Conservation (phyloP, 148 eudicot genomes). For the Diospyros kaki region DNA sequence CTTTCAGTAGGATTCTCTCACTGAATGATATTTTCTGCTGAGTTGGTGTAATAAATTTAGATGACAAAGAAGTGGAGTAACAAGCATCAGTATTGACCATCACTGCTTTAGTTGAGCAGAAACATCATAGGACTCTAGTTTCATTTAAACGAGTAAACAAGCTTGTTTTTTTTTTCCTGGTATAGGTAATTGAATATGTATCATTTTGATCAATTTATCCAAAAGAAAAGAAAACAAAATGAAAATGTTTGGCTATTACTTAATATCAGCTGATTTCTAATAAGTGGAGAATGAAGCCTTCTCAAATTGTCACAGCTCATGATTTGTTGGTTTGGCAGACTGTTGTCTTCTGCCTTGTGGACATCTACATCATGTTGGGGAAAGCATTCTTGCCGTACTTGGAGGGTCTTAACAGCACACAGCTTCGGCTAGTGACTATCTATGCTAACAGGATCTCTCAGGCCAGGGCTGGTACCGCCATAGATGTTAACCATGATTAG, state of each 20-base stretch:
- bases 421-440: constrained; percentile 85
- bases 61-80: not conserved
- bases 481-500: constrained; percentile 52
- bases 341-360: constrained; percentile 96
- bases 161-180: too few relatives aligned
- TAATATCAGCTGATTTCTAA: not conserved
- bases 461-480: constrained; percentile 78
- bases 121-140: not conserved
- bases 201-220: too few relatives aligned
- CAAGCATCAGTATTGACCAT: not conserved
- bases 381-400: constrained; percentile 85
- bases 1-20: too few relatives aligned
- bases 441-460: constrained; percentile 95
- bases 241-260: not conserved
- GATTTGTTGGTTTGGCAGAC: constrained; percentile 51
- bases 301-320: not conserved
- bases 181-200: too few relatives aligned
- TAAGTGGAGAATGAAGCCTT: not conserved
- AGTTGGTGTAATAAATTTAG: not conserved
- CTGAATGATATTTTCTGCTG: not conserved
- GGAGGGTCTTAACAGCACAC: constrained; percentile 94
- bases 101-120: not conserved
- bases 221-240: too few relatives aligned
- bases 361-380: constrained; percentile 93
- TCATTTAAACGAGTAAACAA: not conserved